Evolutionary conservation across 129 eudicot species (phyloP), one percentile per base, ranked within the genome.

Genomic region (Flaveria ramosissima): DNA sequence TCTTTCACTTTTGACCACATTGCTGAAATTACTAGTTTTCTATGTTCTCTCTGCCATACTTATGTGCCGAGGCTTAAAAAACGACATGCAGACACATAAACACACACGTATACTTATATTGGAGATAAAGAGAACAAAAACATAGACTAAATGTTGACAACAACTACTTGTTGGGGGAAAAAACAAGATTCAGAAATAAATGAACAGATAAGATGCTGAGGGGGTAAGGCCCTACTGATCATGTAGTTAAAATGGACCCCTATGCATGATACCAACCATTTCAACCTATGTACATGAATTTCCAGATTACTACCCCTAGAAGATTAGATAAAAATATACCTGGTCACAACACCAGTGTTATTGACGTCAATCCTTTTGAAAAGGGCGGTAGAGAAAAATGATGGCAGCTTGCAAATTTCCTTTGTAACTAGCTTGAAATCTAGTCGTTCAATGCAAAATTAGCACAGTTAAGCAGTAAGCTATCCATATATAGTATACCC

Each of bases 401-500:
- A 88, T 19, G 97, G 95, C 20, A 91, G 87, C 85, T 91, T 91
- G 89, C 97, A 91, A 19, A 91, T 85, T 80, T 91, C 97, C 83
- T 88, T 88, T 10, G 97, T 91, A 55, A 91, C 83, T 15, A 82
- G 90, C 77, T 91, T 91, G 47, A 91, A 91, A 86, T 91, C 96
- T 90, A 85, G 17, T 20, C 69, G 63, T 62, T 30, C 52, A 71
- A 79, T 41, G 47, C 11, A 47, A 71, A 14, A 55, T 17, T 62
- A 45, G 66, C 56, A 52, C 59, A 42, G 39, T 19, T 51, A 7
- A n/a, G n/a, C n/a, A n/a, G n/a, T n/a, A n/a, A 78, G 42, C 50
- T 66, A 63, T 32, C 6, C 17, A 73, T 59, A 52, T 41, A 32
- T 6, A n/a, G 46, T 32, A 63, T 63, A 69, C 73, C 17, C 41